Evolutionary conservation across 176 grass and related monocot genomes (phyloP), one percentile per base, ranked within the genome.

Genomic region (Alopecurus myosuroides): DNA sequence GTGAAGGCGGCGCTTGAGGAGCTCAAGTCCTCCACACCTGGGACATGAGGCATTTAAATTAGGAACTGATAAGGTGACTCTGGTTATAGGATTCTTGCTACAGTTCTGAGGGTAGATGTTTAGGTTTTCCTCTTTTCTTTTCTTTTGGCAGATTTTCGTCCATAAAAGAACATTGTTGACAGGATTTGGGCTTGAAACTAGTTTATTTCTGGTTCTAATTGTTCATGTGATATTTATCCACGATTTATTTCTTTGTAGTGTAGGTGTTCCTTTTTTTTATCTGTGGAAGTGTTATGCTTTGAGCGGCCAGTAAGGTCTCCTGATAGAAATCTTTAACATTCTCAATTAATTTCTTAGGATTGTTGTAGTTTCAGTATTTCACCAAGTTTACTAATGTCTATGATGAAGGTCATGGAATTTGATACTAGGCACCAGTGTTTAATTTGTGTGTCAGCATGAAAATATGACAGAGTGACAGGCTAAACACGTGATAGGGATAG

Each of bases 1-100:
- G 87, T 90, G 51, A 91, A 93, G 70, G 85, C 69, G 19, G 85
- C 80, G 4, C 81, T 98, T 81, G 85, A 90, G 64, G 93, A 98
- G 22, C 93, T 98, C 60, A 95, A 90, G 62, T 92, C 87, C 19
- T 88, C 82, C 44, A 71, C 74, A n/a, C 61, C 84, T 62, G 85
- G 39, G 69, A 84, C 49, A 87, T 91, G 77, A 87, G 12, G 3
- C 45, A 26, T 86, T 81, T 76, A 70, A 84, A 19, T 66, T 51
- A 64, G 63, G 74, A 77, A 57, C 62, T 77, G 63, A 78, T 67
- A 86, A 33, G 9, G 72, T 75, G 45, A 51, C 72, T 51, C 45
- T 75, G 0, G 46, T 75, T 33, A 51, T 75, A 75, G 28, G 18
- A 77, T 91, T 91, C 31, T 84, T 80, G 48, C 31, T 81, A 44